A percentile compares a stretch with the other conserved stretches of the same genome.
Conservation (phyloP, 176 grass and related monocot genomes). For the Metroxylon sagu region DNA sequence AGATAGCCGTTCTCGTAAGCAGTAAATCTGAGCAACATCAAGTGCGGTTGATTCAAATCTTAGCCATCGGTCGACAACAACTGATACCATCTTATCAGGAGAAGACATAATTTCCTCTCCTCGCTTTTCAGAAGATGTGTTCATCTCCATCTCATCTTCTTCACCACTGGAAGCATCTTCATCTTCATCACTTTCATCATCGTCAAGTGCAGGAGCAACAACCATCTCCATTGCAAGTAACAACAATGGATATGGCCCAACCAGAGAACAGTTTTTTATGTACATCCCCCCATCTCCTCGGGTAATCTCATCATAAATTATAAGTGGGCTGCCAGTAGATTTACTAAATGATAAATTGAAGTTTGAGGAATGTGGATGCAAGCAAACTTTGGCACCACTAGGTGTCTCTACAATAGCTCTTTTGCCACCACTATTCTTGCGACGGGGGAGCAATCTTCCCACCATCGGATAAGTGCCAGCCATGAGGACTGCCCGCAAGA, state of each 20-base stretch:
- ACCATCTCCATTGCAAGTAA: constrained; percentile 68
- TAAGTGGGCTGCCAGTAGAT: constrained; percentile 35
- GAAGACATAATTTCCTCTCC: constrained; percentile 78
- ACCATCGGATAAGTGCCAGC: constrained; percentile 82
- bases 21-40: constrained; percentile 96
- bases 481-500: constrained; percentile 81
- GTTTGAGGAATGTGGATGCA: constrained; percentile 76
- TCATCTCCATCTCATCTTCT: constrained; percentile 47
- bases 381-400: constrained; percentile 75
- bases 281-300: constrained; percentile 73
- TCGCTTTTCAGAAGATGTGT: constrained; percentile 12
- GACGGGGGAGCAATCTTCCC: constrained; percentile 56
- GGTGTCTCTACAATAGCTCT: constrained; percentile 52
- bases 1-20: constrained; percentile 67
- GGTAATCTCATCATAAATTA: constrained; percentile 88
- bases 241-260: constrained; percentile 64
- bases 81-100: constrained; percentile 64
- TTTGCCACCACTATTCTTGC: constrained; percentile 32
- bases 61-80: constrained; percentile 84
- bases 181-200: constrained; percentile 40
- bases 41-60: constrained; percentile 70
- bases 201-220: constrained; percentile 54
- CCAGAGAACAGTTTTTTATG: constrained; percentile 70
- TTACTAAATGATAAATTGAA: constrained; percentile 47
- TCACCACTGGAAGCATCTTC: constrained; percentile 40